Base-by-base conservation (phyloP, 768 basidiomycete genomes). In the Jaapia argillacea region DNA sequence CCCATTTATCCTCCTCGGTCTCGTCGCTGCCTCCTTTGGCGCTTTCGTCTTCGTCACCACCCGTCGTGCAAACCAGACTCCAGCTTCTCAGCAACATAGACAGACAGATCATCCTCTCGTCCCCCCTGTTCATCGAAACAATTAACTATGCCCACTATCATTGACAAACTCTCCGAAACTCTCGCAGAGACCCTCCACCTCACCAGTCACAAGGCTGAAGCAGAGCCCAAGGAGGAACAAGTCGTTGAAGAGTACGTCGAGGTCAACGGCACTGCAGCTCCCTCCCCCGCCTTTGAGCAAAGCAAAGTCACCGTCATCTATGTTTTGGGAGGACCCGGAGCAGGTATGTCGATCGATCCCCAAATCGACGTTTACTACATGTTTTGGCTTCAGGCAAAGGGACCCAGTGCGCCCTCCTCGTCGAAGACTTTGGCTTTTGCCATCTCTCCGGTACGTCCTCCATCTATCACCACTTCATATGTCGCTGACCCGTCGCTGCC, bases 291-390 rank as follows among this genome's bases (percentile, higher is more conserved):
- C 2, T 94, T 96, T 54, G 79, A 88, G 60, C 61, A 67, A 24
- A 57, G 59, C 38, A 81, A 87, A 49, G 83, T 97, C 54, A 81
- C 75, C 14, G 93, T 99, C 45, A 71, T 98, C 56, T 99, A 87
- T 56, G 93, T 98, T 21, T 81, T 99, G 12, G 96, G 96, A 27
- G 96, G 96, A 1, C 96, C 96, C 16, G 96, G 96, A 41, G 92
- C 92, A 54, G 93, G 93, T 83, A 49, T 51, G 12, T 38, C n/a
- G n/a, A n/a, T n/a, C n/a, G n/a, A 10, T 38, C 37, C 13, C 22
- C 13, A 7, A 7, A 7, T 7, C 10, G 13, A 38, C 37, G 21
- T 21, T 38, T 38, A 21, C 20, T 38, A 12, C 20, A 7, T 10
- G 37, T 7, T 33, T 16, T 38, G 37, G 7, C 10, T 12, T 10